Conservation (phyloP, 495 filamentous ascomycete species). For the Podospora anserina region DNA sequence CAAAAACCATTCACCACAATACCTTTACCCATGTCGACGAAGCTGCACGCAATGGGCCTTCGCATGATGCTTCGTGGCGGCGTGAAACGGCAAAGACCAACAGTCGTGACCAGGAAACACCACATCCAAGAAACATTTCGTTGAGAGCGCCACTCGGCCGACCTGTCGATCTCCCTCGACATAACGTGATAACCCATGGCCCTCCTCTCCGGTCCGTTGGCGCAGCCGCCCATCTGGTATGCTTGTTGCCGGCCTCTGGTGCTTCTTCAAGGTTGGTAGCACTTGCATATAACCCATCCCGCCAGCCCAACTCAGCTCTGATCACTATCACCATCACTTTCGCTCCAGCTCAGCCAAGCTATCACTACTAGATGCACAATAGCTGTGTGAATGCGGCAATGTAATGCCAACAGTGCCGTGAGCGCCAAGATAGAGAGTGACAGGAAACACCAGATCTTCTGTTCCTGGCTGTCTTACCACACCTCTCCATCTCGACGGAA, state of each 20-base stretch:
- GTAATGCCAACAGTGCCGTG: neutral
- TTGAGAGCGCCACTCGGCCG: neutral
- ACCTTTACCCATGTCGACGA: neutral
- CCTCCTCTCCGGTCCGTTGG: constrained; percentile 8
- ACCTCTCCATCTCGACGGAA: neutral
- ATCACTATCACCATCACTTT: neutral
- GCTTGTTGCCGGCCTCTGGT: neutral
- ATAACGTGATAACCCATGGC: neutral
- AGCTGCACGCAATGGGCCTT: neutral
- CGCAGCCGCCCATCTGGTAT: constrained; percentile 15
- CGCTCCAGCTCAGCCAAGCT: neutral
- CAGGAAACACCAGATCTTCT: neutral
- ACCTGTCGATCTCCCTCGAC: constrained; percentile 11
- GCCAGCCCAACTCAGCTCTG: neutral
- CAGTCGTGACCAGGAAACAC: neutral
- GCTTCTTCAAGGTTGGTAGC: neutral
- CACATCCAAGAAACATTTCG: neutral
- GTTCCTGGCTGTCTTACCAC: constrained; percentile 2
- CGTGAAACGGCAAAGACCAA: neutral
- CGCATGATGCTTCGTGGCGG: neutral
- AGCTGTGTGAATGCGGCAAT: neutral
- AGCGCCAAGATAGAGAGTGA: neutral
- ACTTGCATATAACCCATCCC: constrained; percentile 1
- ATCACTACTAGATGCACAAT: neutral
- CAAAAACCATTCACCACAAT: neutral